Percentiles rank a stretch among this genome's conserved stretches.
These are phyloP conservation scores for Tetraselmis chui DNA, from an alignment of 139 green algal species.

Conservation along the genomic window DNA sequence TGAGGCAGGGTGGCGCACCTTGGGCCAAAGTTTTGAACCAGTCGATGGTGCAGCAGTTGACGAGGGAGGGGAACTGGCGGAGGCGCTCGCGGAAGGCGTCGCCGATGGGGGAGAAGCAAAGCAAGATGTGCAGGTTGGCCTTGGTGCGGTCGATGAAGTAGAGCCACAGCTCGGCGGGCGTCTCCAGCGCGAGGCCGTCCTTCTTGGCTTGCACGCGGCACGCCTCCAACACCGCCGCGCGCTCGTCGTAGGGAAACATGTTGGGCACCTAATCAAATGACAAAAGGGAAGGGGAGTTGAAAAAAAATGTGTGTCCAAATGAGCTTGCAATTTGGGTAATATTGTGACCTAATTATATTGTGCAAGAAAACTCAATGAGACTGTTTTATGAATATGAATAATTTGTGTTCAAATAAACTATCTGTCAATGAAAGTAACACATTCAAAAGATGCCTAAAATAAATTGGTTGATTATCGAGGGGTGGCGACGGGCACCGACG, in stretches of 20 bases:
- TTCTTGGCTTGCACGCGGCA: conserved; percentile 23
- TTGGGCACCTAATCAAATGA: conserved; percentile 55
- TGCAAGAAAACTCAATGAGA: no score
- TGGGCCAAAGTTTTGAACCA: conserved; percentile 51
- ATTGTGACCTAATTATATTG: no score
- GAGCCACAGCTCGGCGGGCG: conserved; percentile 32
- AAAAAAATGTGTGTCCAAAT: no score
- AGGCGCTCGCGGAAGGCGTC: conserved; percentile 63
- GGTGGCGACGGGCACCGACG: conserved; percentile 3
- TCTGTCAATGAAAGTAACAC: no score
- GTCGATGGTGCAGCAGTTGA: conserved; percentile 77
- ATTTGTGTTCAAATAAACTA: no score
- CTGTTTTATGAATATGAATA: no score
- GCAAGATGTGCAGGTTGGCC: conserved; percentile 64
- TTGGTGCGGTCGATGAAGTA: conserved; percentile 49
- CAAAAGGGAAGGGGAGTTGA: no score
- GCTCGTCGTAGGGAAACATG: conserved; percentile 69
- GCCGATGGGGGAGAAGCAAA: conserved; percentile 60
- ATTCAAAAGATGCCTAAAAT: no score
- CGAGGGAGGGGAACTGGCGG: conserved; percentile 67
- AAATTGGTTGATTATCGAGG: no score
- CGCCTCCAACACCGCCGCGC: conserved; percentile 42
- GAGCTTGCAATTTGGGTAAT: no score
- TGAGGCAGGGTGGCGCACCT: neutral
- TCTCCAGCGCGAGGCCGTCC: conserved; percentile 30